phyloP scores from a whole-genome alignment of 768 basidiomycete species.

The Termitomyces sp. region DNA sequence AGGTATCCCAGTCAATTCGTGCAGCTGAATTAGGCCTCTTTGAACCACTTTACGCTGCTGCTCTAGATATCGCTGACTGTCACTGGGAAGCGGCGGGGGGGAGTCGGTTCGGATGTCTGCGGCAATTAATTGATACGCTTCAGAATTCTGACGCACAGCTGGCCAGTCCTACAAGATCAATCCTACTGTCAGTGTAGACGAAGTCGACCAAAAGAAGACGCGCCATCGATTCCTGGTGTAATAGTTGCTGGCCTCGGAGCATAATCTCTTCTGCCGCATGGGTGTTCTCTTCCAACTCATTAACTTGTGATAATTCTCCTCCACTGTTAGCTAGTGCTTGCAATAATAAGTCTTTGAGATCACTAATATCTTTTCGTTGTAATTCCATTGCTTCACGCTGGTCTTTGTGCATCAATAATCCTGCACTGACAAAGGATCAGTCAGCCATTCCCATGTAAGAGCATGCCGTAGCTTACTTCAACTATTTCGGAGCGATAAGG shows the following conservation, averaged over 20 bases:
- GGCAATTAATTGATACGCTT: constrained; percentile 3
- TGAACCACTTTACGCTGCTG: constrained; percentile 41
- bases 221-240: constrained; percentile 1
- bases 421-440: constrained; percentile 17
- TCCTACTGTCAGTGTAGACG: not conserved
- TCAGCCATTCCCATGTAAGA: not conserved
- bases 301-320: constrained; percentile 29
- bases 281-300: constrained; percentile 28
- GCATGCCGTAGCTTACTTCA: constrained; percentile 15
- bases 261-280: constrained; percentile 41
- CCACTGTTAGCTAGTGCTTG: constrained; percentile 28
- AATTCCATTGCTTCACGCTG: constrained; percentile 24
- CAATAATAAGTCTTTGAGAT: constrained; percentile 32
- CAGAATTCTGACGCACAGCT: constrained; percentile 16
- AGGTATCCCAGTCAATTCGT: constrained; percentile 44
- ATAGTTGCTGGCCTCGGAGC: constrained; percentile 46
- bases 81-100: constrained; percentile 14
- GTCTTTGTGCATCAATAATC: constrained; percentile 19
- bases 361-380: constrained; percentile 24
- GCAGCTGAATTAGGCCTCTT: constrained; percentile 39
- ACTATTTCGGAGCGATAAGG: constrained; percentile 9
- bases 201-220: not conserved
- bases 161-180: constrained; percentile 22
- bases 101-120: constrained; percentile 12
- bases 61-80: constrained; percentile 32